These are phyloP conservation scores for Solanum chiquidenum DNA, from an alignment of 257 asterid species.

Conservation along the genomic window DNA sequence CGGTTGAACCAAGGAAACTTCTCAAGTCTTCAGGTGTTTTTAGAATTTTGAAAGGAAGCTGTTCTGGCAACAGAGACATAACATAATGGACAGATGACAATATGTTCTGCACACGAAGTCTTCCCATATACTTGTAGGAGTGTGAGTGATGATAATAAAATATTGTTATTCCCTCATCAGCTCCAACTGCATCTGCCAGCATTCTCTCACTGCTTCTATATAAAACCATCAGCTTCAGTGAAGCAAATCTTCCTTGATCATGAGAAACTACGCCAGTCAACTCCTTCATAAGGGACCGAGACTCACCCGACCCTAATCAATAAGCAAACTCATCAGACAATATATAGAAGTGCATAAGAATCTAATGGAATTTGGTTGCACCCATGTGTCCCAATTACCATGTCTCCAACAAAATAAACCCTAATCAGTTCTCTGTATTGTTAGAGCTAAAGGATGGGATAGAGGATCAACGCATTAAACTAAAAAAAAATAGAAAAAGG, in stretches of 20 bases:
- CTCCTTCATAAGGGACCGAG: conserved; percentile 71
- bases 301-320: conserved; percentile 85
- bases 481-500: neutral
- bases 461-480: neutral
- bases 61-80: conserved; percentile 43
- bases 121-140: conserved; percentile 62
- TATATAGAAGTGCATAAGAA: neutral
- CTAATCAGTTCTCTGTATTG: neutral
- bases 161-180: conserved; percentile 44
- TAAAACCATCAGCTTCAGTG: conserved; percentile 69
- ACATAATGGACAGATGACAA: conserved; percentile 56
- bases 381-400: neutral
- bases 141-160: conserved; percentile 52
- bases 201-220: conserved; percentile 51
- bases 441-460: neutral
- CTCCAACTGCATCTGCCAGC: conserved; percentile 83
- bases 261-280: conserved; percentile 43
- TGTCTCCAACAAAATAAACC: neutral
- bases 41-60: conserved; percentile 50
- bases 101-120: conserved; percentile 64
- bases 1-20: conserved; percentile 68
- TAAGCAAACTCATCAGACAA: conserved; percentile 2
- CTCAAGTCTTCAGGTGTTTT: conserved; percentile 44
- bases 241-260: conserved; percentile 36
- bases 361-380: neutral